Conservation (phyloP, 495 filamentous ascomycete genomes). For the Podospora didyma region DNA sequence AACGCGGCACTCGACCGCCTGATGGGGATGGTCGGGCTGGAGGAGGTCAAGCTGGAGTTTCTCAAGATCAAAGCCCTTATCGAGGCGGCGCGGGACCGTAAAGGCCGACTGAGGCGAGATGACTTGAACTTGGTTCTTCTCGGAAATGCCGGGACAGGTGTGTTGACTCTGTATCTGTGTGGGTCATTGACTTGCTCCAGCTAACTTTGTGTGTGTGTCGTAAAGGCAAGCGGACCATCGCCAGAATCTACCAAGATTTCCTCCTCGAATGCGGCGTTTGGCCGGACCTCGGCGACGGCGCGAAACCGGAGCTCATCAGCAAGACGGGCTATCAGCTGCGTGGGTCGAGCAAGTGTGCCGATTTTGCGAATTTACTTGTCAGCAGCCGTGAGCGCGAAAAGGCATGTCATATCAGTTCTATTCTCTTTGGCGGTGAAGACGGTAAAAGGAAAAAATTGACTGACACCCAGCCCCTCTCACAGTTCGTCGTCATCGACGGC, state of each 20-base stretch:
- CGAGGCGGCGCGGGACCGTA: conserved; percentile 43
- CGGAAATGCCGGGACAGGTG: conserved; percentile 58
- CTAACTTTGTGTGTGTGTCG: too few relatives aligned
- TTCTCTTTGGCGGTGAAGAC: too few relatives aligned
- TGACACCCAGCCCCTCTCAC: too few relatives aligned
- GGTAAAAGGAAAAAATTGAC: too few relatives aligned
- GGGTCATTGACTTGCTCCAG: too few relatives aligned
- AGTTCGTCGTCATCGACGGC: too few relatives aligned
- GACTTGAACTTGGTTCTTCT: conserved; percentile 53
- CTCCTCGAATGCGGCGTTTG: conserved; percentile 47
- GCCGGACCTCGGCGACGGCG: not conserved
- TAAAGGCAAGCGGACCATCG: conserved; percentile 61
- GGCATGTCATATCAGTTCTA: too few relatives aligned
- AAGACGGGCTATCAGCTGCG: not conserved
- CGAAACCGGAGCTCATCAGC: conserved; percentile 21
- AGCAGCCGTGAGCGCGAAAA: too few relatives aligned
- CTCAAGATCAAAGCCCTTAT: conserved; percentile 54
- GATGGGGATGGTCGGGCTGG: conserved; percentile 60
- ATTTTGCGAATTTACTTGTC: too few relatives aligned
- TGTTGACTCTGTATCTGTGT: too few relatives aligned
- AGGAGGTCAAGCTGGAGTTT: conserved; percentile 56
- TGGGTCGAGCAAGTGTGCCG: too few relatives aligned
- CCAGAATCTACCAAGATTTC: conserved; percentile 58
- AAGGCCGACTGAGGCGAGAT: conserved; percentile 42
- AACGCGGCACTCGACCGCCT: conserved; percentile 17